Evolutionary conservation across 208 protist species (phyloP).

Genomic region (Acanthamoeba culbertsoni): DNA sequence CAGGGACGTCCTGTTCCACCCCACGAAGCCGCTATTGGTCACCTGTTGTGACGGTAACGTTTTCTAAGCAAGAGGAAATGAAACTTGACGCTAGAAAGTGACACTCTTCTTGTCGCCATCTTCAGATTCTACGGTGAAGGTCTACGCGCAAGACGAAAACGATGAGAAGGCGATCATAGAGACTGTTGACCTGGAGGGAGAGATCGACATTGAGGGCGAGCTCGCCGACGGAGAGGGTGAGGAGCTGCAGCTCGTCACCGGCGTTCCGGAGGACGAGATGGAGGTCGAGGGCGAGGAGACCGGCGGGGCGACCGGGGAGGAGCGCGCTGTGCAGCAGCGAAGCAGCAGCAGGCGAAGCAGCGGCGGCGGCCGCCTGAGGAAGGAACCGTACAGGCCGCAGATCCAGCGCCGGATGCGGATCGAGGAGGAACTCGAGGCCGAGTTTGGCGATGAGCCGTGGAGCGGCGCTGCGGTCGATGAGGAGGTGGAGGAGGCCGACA

Average conservation of each 20-base stretch:
- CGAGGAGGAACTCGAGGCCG: conserved; percentile 15
- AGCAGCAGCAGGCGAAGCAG: not conserved
- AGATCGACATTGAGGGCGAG: conserved; percentile 23
- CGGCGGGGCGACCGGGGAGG: not conserved
- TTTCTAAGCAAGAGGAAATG: not conserved
- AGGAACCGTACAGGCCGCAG: not conserved
- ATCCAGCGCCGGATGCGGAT: not conserved
- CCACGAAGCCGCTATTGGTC: not conserved
- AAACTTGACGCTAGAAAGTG: not conserved
- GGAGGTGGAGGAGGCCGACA: conserved; percentile 6
- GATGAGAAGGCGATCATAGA: not conserved
- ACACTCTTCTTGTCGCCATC: not conserved
- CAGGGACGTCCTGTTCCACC: conserved; percentile 14
- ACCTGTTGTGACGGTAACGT: conserved; percentile 29
- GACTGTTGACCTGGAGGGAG: conserved; percentile 25
- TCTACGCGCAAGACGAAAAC: conserved; percentile 43
- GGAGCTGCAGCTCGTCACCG: not conserved
- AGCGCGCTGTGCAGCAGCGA: not conserved
- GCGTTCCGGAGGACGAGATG: not conserved
- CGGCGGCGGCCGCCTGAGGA: not conserved
- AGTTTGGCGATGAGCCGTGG: conserved; percentile 17
- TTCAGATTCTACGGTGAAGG: conserved; percentile 54
- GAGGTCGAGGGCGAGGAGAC: not conserved
- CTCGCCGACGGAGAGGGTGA: conserved; percentile 10
- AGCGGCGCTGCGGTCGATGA: not conserved